Evolutionary conservation across 148 eudicot species (phyloP).

Genomic region (Arbutus unedo): DNA sequence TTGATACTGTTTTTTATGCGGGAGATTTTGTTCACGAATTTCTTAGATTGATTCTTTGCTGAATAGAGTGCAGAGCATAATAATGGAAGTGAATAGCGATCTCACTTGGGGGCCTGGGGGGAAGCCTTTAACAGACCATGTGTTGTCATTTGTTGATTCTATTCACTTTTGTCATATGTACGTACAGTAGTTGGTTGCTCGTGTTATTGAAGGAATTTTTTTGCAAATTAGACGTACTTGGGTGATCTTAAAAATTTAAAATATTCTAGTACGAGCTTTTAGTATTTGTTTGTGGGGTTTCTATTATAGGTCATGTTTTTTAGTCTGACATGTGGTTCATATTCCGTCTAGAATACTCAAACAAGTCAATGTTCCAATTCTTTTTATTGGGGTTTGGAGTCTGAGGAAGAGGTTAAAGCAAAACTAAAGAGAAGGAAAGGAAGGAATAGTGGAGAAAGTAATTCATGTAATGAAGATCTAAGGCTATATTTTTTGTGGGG

Average conservation of each 20-base stretch:
- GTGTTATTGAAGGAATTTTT: not conserved
- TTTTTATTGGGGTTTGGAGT: not conserved
- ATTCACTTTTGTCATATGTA: not conserved
- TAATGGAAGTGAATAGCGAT: not conserved
- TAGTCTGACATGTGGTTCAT: not conserved
- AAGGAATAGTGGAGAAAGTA: too few relatives aligned
- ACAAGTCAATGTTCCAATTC: not conserved
- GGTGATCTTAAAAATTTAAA: too few relatives aligned
- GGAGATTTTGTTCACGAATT: not conserved
- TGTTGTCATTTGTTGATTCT: not conserved
- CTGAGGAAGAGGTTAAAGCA: not conserved
- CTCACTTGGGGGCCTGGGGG: not conserved
- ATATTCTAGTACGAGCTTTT: too few relatives aligned
- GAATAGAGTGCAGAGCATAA: not conserved
- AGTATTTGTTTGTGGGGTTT: too few relatives aligned
- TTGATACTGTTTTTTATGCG: not conserved
- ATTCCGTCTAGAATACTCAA: not conserved
- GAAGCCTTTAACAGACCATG: too few relatives aligned
- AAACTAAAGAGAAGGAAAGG: too few relatives aligned
- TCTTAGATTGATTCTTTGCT: not conserved
- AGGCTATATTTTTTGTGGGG: too few relatives aligned
- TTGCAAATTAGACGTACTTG: too few relatives aligned
- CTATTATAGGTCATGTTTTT: not conserved
- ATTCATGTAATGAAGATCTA: too few relatives aligned
- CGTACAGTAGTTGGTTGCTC: not conserved